Evolutionary conservation across 2,329 filamentous ascomycete species (phyloP), one percentile per base, ranked within the genome.

Genomic region (Venturia effusa): DNA sequence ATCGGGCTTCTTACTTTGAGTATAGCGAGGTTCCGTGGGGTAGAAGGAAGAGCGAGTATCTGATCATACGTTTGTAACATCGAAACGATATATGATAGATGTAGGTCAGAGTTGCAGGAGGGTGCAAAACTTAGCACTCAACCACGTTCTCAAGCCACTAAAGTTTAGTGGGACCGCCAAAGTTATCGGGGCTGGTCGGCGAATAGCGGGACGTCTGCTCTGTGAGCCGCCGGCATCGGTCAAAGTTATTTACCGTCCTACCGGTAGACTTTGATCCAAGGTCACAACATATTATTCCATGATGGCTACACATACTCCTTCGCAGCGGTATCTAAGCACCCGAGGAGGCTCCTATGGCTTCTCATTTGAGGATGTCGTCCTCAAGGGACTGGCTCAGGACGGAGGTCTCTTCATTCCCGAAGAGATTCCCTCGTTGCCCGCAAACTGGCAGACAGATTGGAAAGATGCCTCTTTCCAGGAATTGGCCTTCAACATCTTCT

Each of bases 391-490:
- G 64, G 92, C 91, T 65, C 81, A 84, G 57, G 92, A 97, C 72
- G 90, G 91, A 65, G 92, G 92, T 62, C 86, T 96, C 34, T 96
- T 93, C 79, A 88, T 96, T 67, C 92, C 92, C 51, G 88, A 96
- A 73, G 82, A 88, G 68, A 88, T 95, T 67, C 92, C 92, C 61
- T 74, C 79, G 4, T 75, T 88, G 64, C 84, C 84, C 64, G 71
- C 72, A 64, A 79, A 86, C 73, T 89, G 87, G 86, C 78, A 88
- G 70, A 81, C 81, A 41, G 76, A 77, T 71, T 96, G 92, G 92
- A 83, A 86, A 70, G 83, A 91, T 71, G 83, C 91, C 67, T 86
- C 87, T 54, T 96, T 92, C 77, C 78, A 87, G 71, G 88, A 96
- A 40, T 82, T 97, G 62, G 92, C 92, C 64, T 89, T 88, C 76